Evolutionary conservation across 2,329 filamentous ascomycete species (phyloP).

Genomic region (Aspergillus sp.): DNA sequence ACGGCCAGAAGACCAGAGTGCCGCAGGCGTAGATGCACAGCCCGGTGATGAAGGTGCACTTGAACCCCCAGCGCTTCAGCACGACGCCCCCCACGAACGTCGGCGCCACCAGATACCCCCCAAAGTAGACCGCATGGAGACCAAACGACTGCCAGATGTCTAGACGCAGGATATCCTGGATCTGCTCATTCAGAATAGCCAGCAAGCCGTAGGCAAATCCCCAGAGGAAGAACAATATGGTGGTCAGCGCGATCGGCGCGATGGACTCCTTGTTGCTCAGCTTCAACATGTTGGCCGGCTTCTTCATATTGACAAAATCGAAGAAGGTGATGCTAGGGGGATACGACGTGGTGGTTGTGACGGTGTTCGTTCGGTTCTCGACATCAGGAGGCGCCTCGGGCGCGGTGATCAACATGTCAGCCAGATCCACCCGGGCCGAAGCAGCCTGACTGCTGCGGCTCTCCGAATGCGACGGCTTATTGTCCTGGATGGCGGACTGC

Average conservation of each 20-base stretch:
- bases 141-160: slow-evolving; percentile 43
- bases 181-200: slow-evolving; percentile 72
- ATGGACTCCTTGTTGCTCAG: slow-evolving; percentile 59
- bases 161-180: slow-evolving; percentile 53
- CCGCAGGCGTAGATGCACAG: slow-evolving; percentile 65
- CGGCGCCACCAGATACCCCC: slow-evolving; percentile 60
- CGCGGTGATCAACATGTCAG: slow-evolving; percentile 57
- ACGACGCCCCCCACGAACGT: slow-evolving; percentile 57
- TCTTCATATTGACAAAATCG: slow-evolving; percentile 62
- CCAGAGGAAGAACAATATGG: slow-evolving; percentile 83
- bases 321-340: slow-evolving; percentile 54
- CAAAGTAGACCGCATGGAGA: slow-evolving; percentile 62
- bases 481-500: not conserved
- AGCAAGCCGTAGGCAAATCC: slow-evolving; percentile 87
- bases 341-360: slow-evolving; percentile 35
- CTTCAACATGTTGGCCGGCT: slow-evolving; percentile 60
- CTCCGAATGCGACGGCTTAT: slow-evolving; percentile 23
- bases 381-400: slow-evolving; percentile 38
- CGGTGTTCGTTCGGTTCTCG: slow-evolving; percentile 43
- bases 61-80: slow-evolving; percentile 63
- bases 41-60: slow-evolving; percentile 61
- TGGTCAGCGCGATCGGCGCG: slow-evolving; percentile 64
- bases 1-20: slow-evolving; percentile 64
- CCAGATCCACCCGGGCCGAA: slow-evolving; percentile 36
- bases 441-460: slow-evolving; percentile 14